Conservation (phyloP, 2,329 filamentous ascomycete species). For the Scortechinia acanthostroma region DNA sequence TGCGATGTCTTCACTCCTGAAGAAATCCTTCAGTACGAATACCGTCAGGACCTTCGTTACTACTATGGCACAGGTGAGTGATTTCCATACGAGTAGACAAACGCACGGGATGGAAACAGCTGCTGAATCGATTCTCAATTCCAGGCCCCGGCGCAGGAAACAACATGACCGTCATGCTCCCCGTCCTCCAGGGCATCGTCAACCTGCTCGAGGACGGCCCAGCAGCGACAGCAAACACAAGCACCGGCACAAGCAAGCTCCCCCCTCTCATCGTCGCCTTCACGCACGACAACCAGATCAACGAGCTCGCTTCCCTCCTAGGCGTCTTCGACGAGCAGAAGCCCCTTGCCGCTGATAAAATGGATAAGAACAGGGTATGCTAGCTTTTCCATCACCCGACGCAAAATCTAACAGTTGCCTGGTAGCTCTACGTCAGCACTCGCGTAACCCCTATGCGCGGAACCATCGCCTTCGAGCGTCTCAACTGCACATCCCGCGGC, state of each 20-base stretch:
- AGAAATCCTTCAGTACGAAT: slow-evolving; percentile 59
- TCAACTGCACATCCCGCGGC: slow-evolving; percentile 33
- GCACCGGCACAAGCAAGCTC: slow-evolving; percentile 34
- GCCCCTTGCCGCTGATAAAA: slow-evolving; percentile 34
- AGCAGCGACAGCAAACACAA: too few species aligned
- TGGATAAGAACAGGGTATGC: too few species aligned
- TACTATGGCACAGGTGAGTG: slow-evolving; percentile 62
- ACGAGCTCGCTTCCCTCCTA: slow-evolving; percentile 47
- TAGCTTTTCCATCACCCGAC: too few species aligned
- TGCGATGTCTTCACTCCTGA: slow-evolving; percentile 54
- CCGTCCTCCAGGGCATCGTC: slow-evolving; percentile 45
- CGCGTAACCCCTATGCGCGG: slow-evolving; percentile 56
- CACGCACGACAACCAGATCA: slow-evolving; percentile 60
- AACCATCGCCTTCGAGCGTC: slow-evolving; percentile 55
- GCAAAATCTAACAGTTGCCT: too few species aligned
- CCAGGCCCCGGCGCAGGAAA: slow-evolving; percentile 42
- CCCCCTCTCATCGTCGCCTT: slow-evolving; percentile 54
- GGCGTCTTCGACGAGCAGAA: slow-evolving; percentile 53
- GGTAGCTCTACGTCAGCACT: slow-evolving; percentile 43
- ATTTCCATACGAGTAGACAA: too few species aligned
- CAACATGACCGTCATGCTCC: slow-evolving; percentile 52
- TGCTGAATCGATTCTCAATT: too few species aligned
- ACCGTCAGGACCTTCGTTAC: slow-evolving; percentile 62
- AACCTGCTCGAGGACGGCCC: slow-evolving; percentile 43
- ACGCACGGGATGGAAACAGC: too few species aligned